Conservation (phyloP, 768 basidiomycete genomes). For the Pleurotus platypus region DNA sequence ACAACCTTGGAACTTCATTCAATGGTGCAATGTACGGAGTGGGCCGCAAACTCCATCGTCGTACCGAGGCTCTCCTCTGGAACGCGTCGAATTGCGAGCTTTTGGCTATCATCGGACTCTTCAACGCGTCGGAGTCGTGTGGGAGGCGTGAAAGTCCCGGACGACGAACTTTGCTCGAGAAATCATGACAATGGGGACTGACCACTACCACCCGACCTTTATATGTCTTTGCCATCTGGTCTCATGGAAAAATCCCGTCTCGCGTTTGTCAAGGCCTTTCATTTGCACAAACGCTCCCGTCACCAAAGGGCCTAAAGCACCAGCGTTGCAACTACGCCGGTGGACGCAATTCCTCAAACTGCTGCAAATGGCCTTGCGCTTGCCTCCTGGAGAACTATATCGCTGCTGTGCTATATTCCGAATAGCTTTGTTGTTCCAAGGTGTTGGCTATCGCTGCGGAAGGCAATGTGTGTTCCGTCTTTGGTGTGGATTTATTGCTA, state of each 20-base stretch:
- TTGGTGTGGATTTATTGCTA: background rate
- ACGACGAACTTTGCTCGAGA: background rate
- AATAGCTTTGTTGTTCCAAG: background rate
- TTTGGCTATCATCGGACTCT: background rate
- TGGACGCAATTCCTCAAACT: background rate
- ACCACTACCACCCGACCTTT: background rate
- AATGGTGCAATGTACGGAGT: no score
- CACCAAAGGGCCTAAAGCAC: background rate
- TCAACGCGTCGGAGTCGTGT: background rate
- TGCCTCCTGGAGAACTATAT: background rate
- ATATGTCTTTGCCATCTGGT: background rate
- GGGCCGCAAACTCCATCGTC: no score
- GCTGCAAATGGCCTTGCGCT: background rate
- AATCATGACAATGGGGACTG: background rate
- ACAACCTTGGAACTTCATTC: no score
- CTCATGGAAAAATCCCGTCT: background rate
- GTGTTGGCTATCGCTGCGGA: constrained; percentile 1
- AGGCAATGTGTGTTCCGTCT: background rate
- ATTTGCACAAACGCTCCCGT: background rate
- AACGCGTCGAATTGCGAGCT: background rate
- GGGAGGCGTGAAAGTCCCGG: background rate
- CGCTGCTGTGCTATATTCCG: background rate
- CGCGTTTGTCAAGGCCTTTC: background rate
- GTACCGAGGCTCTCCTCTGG: no score
- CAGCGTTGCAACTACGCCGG: background rate